Percentiles rank a stretch among this genome's conserved stretches.
Evolutionary conservation across 352 stramenopile genomes (phyloP).

Genomic region (Globisporangium spiculum): DNA sequence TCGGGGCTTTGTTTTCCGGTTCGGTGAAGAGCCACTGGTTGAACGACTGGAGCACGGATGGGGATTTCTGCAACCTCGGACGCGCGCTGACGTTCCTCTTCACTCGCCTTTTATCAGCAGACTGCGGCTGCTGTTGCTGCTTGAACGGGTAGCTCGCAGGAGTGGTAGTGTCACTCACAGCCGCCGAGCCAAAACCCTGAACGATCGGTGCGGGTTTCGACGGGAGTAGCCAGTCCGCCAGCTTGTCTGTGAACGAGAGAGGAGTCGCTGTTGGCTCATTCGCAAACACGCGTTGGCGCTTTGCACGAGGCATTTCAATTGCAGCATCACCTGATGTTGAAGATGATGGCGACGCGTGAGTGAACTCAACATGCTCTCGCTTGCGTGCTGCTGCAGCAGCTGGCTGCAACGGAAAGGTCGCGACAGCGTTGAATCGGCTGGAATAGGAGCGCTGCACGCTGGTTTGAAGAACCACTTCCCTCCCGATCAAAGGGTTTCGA

Average conservation of each 20-base stretch:
- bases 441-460: constrained; percentile 22
- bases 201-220: constrained; percentile 5
- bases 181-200: neutral
- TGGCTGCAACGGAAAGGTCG: constrained; percentile 26
- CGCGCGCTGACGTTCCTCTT: constrained; percentile 12
- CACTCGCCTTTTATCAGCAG: constrained; percentile 1
- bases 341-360: constrained; percentile 17
- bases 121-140: constrained; percentile 7
- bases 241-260: constrained; percentile 44
- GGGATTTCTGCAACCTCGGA: constrained; percentile 22
- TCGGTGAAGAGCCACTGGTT: constrained; percentile 62
- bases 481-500: constrained; percentile 37
- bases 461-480: constrained; percentile 33
- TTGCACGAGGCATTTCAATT: constrained; percentile 23
- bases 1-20: constrained; percentile 32
- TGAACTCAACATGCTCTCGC: constrained; percentile 30
- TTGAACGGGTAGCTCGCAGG: constrained; percentile 35
- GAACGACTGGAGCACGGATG: constrained; percentile 36
- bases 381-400: constrained; percentile 23
- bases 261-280: constrained; percentile 30
- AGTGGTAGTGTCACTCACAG: neutral
- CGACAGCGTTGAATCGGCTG: constrained; percentile 39
- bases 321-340: constrained; percentile 18
- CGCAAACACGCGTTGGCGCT: constrained; percentile 40
- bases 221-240: constrained; percentile 62